These are phyloP conservation scores for Trapa bicornis DNA, from an alignment of 345 rosid genomes.

Conservation along the genomic window DNA sequence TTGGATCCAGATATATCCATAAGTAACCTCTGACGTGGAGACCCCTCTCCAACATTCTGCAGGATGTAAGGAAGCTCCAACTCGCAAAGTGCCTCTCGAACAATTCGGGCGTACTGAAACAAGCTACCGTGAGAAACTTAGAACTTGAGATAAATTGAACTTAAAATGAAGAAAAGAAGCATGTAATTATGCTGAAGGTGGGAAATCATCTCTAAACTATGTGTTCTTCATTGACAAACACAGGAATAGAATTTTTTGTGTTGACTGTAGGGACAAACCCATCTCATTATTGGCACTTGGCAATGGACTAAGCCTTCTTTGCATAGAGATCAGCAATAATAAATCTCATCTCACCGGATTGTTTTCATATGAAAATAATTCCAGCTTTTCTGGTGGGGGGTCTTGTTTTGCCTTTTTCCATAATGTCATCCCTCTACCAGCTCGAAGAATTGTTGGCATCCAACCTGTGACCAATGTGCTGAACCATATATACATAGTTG, in stretches of 20 bases:
- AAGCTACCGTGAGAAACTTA: neutral
- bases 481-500: slow-evolving; percentile 5
- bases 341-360: slow-evolving; percentile 34
- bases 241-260: neutral
- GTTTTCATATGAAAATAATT: slow-evolving; percentile 73
- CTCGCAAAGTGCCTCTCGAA: slow-evolving; percentile 78
- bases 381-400: slow-evolving; percentile 44
- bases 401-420: slow-evolving; percentile 54
- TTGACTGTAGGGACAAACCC: neutral
- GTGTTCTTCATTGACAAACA: neutral
- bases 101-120: slow-evolving; percentile 57
- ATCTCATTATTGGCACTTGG: neutral
- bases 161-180: neutral
- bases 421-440: slow-evolving; percentile 70
- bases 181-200: neutral
- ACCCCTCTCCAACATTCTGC: slow-evolving; percentile 63
- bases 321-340: neutral
- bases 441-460: slow-evolving; percentile 81
- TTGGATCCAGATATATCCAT: slow-evolving; percentile 44
- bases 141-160: neutral
- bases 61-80: slow-evolving; percentile 72
- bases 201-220: neutral
- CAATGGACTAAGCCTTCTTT: neutral
- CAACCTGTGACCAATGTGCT: slow-evolving; percentile 81
- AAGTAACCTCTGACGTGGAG: slow-evolving; percentile 33